Evolutionary conservation across 345 rosid species (phyloP).

Genomic region (Luvunga scandens): DNA sequence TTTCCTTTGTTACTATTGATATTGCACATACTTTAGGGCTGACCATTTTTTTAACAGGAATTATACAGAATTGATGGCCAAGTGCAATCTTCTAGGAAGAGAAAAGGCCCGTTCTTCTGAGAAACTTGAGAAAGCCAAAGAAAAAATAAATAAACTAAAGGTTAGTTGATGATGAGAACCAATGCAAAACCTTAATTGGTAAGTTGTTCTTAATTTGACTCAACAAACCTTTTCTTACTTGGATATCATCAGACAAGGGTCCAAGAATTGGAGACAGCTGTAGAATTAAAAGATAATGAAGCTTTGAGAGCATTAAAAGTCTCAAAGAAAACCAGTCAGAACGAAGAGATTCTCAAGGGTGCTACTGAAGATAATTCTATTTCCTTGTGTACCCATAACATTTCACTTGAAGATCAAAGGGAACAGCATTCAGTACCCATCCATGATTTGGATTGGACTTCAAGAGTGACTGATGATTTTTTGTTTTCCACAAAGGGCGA

Average conservation of each 20-base stretch:
- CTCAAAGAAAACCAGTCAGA: conserved; percentile 29
- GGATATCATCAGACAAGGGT: conserved; percentile 46
- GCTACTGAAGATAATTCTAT: conserved; percentile 10
- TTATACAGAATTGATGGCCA: conserved; percentile 82
- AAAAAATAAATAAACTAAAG: conserved; percentile 66
- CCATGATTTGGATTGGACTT: conserved; percentile 28
- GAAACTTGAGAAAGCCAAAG: conserved; percentile 75
- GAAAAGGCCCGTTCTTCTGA: conserved; percentile 69
- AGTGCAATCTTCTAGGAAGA: conserved; percentile 86
- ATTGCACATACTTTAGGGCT: neutral
- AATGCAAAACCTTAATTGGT: neutral
- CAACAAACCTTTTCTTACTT: conserved; percentile 6
- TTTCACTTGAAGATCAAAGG: conserved; percentile 20
- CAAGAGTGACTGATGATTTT: conserved; percentile 21
- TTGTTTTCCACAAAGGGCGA: conserved; percentile 11
- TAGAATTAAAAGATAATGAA: conserved; percentile 66
- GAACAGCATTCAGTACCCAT: conserved; percentile 20
- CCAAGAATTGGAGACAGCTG: conserved; percentile 61
- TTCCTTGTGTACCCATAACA: conserved; percentile 21
- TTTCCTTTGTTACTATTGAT: neutral
- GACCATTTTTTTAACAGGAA: conserved; percentile 42
- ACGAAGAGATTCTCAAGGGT: conserved; percentile 15
- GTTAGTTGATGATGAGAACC: conserved; percentile 24
- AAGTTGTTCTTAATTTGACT: neutral
- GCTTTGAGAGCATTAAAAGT: conserved; percentile 58